phyloP scores from a whole-genome alignment of 2,329 filamentous ascomycete species.

The Cercospora canescens region DNA sequence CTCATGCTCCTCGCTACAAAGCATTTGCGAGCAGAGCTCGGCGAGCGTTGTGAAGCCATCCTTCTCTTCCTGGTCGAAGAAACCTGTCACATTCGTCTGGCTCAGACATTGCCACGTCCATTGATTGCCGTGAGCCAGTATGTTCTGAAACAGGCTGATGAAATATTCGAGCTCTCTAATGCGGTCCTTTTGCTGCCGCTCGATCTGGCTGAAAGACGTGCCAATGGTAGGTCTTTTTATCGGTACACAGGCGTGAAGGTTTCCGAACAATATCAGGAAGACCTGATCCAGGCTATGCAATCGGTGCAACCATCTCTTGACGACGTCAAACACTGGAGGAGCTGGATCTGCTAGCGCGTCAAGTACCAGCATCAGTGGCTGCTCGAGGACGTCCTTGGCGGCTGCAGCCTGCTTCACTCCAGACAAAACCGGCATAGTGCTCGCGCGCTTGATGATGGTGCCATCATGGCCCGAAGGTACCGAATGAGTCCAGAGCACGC shows the following conservation, averaged over 20 bases:
- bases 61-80: slow-evolving; percentile 1
- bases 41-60: slow-evolving; percentile 27
- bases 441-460: slow-evolving; percentile 26
- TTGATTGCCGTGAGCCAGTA: slow-evolving; percentile 61
- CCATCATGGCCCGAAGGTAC: slow-evolving; percentile 35
- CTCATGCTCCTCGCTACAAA: slow-evolving; percentile 20
- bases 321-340: slow-evolving; percentile 72
- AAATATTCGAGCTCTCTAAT: slow-evolving; percentile 45
- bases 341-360: slow-evolving; percentile 74
- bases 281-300: slow-evolving; percentile 54
- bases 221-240: neutral
- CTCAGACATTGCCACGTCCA: slow-evolving; percentile 31
- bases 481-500: slow-evolving; percentile 79
- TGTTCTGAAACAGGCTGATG: slow-evolving; percentile 70
- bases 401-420: slow-evolving; percentile 23
- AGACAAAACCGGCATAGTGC: slow-evolving; percentile 28
- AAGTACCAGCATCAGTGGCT: slow-evolving; percentile 78
- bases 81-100: slow-evolving; percentile 1
- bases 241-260: slow-evolving; percentile 4
- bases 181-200: neutral
- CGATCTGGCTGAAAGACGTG: slow-evolving; percentile 1
- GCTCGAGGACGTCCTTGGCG: slow-evolving; percentile 64
- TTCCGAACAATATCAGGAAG: slow-evolving; percentile 37
- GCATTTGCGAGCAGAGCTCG: slow-evolving; percentile 22
- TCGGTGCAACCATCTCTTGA: slow-evolving; percentile 77